Percentiles rank a stretch among this genome's conserved stretches.
phyloP scores from a whole-genome alignment of 176 grass and related monocot species.

The Tillandsia fasciculata region DNA sequence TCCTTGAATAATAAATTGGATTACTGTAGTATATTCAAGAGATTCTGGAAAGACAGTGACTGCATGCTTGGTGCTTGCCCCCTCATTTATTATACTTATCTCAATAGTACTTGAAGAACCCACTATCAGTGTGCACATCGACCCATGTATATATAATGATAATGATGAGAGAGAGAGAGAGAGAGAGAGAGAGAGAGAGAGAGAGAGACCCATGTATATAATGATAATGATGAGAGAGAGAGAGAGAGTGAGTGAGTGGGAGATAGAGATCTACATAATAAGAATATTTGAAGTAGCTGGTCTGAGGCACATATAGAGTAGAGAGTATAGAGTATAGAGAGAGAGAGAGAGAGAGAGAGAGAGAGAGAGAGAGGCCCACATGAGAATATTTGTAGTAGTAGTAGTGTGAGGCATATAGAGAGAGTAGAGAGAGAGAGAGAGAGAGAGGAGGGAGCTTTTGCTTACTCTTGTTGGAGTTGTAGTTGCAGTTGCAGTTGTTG shows the following conservation, averaged over 20 bases:
- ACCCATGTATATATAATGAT: conserved; percentile 61
- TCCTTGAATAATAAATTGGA: no score
- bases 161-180: conserved; percentile 27
- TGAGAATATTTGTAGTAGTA: conserved; percentile 41
- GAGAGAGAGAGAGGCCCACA: conserved; percentile 31
- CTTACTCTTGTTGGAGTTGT: background rate
- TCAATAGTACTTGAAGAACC: conserved; percentile 9
- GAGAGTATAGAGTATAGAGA: background rate
- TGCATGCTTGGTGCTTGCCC: background rate
- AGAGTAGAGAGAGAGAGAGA: conserved; percentile 46
- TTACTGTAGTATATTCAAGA: background rate
- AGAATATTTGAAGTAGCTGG: background rate
- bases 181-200: conserved; percentile 21
- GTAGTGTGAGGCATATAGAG: conserved; percentile 37
- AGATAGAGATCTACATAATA: conserved; percentile 24
- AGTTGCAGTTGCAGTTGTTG: background rate
- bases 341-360: conserved; percentile 3
- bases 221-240: conserved; percentile 7
- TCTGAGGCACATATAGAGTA: no score
- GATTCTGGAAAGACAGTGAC: background rate
- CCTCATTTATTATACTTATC: background rate
- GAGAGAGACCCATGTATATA: background rate
- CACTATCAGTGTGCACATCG: conserved; percentile 29
- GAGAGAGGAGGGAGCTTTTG: conserved; percentile 29
- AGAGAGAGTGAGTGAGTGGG: conserved; percentile 14